Evolutionary conservation across 1,284 basidiomycete genomes (phyloP).

Genomic region (Heterobasidion occidentale): DNA sequence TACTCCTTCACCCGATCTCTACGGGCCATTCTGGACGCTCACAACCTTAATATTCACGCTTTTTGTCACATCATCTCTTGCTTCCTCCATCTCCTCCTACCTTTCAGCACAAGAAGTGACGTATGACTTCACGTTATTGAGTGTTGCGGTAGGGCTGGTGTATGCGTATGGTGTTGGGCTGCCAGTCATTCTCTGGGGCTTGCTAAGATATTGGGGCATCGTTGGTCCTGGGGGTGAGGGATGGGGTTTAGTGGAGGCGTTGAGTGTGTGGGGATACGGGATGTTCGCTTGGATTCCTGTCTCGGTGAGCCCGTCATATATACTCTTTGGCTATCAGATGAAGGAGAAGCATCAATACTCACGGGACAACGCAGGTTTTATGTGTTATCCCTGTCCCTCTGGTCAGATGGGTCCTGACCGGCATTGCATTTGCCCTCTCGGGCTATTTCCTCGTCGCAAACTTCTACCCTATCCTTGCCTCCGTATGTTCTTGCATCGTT

Average conservation of each 20-base stretch:
- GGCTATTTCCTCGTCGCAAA: conserved; percentile 81
- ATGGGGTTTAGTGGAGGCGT: conserved; percentile 78
- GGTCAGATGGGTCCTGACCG: conserved; percentile 74
- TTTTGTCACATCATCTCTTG: conserved; percentile 87
- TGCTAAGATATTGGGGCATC: conserved; percentile 57
- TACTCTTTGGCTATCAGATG: conserved; percentile 27
- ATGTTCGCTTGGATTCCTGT: conserved; percentile 77
- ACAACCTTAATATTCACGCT: conserved; percentile 88
- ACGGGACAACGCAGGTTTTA: conserved; percentile 28
- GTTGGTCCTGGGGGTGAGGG: conserved; percentile 56
- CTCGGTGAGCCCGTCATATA: conserved; percentile 33
- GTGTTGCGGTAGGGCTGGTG: conserved; percentile 74
- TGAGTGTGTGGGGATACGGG: conserved; percentile 69
- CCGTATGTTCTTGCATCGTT: conserved; percentile 40
- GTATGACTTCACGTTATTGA: conserved; percentile 81
- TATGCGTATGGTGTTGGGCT: conserved; percentile 81
- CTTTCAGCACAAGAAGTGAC: conserved; percentile 55
- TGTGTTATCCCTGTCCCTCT: conserved; percentile 78
- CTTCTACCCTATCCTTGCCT: conserved; percentile 81
- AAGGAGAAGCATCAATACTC: too few relatives aligned
- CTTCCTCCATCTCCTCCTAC: conserved; percentile 76
- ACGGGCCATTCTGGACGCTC: conserved; percentile 93
- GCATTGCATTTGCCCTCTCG: conserved; percentile 64
- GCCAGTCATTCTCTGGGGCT: conserved; percentile 74
- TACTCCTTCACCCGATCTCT: conserved; percentile 63